Percentiles rank a stretch among this genome's conserved stretches.
phyloP scores from a whole-genome alignment of 352 stramenopile genomes.

The Globisporangium apiculatum region DNA sequence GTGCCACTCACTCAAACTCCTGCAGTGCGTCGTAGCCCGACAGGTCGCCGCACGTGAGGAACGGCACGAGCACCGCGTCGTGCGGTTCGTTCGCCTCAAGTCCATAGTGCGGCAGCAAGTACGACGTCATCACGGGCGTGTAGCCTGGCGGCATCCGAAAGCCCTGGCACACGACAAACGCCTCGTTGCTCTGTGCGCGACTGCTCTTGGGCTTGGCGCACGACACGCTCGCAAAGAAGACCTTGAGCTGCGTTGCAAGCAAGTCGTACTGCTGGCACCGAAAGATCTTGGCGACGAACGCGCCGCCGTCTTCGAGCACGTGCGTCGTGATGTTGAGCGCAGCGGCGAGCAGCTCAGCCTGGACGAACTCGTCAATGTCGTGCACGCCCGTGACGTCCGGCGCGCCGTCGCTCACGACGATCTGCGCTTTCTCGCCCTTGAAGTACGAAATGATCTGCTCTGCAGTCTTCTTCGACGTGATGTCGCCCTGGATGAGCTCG shows the following conservation, averaged over 20 bases:
- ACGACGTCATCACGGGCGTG: slow-evolving; percentile 82
- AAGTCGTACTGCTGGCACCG: slow-evolving; percentile 94
- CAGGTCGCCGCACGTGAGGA: slow-evolving; percentile 90
- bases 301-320: slow-evolving; percentile 90
- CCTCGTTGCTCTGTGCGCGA: slow-evolving; percentile 93
- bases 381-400: slow-evolving; percentile 99
- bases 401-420: slow-evolving; percentile 98
- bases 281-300: slow-evolving; percentile 99
- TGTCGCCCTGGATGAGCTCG: slow-evolving; percentile 94
- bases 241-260: slow-evolving; percentile 92
- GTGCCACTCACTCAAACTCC: slow-evolving; percentile 28
- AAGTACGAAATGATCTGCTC: slow-evolving; percentile 95
- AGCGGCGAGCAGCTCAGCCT: slow-evolving; percentile 94
- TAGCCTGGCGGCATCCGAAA: slow-evolving; percentile 85
- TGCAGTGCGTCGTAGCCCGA: slow-evolving; percentile 84
- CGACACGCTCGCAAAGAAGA: slow-evolving; percentile 95
- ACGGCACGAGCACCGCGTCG: slow-evolving; percentile 78
- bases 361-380: slow-evolving; percentile 98
- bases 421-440: slow-evolving; percentile 89
- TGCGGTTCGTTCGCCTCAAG: slow-evolving; percentile 36
- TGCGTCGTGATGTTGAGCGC: slow-evolving; percentile 98
- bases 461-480: slow-evolving; percentile 95
- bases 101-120: slow-evolving; percentile 59
- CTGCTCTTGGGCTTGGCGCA: slow-evolving; percentile 97
- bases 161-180: slow-evolving; percentile 95